Evolutionary conservation across 192 early-diverging fungal genomes (phyloP), one percentile per base, ranked within the genome.

Genomic region (Spizellomyces punctatus): DNA sequence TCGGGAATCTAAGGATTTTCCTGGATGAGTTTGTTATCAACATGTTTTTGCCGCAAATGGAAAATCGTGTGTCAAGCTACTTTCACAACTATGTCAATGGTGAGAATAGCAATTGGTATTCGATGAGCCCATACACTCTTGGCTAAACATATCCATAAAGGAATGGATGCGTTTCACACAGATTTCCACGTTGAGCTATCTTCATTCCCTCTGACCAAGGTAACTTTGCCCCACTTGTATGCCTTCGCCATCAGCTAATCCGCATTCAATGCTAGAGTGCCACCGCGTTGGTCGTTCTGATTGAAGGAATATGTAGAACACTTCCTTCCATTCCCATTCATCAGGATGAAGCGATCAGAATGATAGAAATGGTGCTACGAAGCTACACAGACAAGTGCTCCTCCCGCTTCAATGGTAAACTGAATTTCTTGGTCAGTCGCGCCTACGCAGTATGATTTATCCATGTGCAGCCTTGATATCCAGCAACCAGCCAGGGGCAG

Each of bases 11-110:
- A 63, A 78, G 80, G 55, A 80, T 65, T 16, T 93, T 91, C 79
- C 63, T 93, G 50, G 85, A 93, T 54, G 91, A 93, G 47, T 93
- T 93, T 81, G 85, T 94, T 55, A 64, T 86, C 75, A 89, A 90
- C 81, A 80, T 93, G 21, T 96, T 93, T 61, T 67, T 98, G 67
- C 91, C 93, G 9, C 88, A 91, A 61, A 90, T 94, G 60, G 92
- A 96, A 69, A 86, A 93, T n/a, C 86, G 91, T 49, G 89, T 93
- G 0, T 79, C 93, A 79, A 86, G 89, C 44, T 86, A 91, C 66
- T 88, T 90, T 63, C 84, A 90, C 44, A 68, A 81, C 44, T 81
- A 86, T 46, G 89, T 91, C 42, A 83, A 81, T 67, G 91, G 92
- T 76, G 67, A 6, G 60, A 2, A 36, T 60, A 47, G 50, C 45